Conservation (phyloP, 2,329 filamentous ascomycete species). For the Fusarium secorum region DNA sequence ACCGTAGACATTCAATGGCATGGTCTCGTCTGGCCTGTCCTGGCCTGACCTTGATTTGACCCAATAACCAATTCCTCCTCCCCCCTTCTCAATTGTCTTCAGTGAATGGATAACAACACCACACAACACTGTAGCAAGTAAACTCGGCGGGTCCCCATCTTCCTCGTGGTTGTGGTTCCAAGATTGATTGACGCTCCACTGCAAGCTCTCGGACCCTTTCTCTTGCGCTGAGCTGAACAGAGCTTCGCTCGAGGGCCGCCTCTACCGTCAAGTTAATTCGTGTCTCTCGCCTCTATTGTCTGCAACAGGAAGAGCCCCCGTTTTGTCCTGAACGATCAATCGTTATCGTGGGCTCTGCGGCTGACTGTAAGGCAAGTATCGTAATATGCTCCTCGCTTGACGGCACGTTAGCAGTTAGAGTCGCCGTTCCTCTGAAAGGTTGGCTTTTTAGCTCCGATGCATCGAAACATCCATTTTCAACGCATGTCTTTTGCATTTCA, state of each 20-base stretch:
- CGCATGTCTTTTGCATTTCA: not conserved
- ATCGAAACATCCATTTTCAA: not conserved
- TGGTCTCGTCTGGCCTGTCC: not conserved
- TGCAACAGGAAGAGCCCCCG: conserved; percentile 23
- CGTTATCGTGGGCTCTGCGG: conserved; percentile 5
- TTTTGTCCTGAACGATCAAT: conserved; percentile 7
- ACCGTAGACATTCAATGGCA: conserved; percentile 5
- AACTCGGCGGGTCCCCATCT: conserved; percentile 15
- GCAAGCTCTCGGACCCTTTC: conserved; percentile 30
- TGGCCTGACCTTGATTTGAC: conserved; percentile 8
- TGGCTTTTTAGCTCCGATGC: not conserved
- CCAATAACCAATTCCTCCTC: not conserved
- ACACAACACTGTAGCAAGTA: not conserved
- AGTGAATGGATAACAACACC: conserved; percentile 1
- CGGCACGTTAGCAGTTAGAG: conserved; percentile 9
- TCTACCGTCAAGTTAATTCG: conserved; percentile 2
- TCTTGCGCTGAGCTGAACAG: conserved; percentile 17
- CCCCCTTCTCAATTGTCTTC: conserved; percentile 5
- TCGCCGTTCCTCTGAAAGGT: conserved; percentile 3
- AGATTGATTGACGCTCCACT: conserved; percentile 26
- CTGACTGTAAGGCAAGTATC: conserved; percentile 12
- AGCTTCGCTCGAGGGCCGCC: not conserved
- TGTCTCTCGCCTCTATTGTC: conserved; percentile 15
- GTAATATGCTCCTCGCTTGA: conserved; percentile 10
- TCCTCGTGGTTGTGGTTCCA: conserved; percentile 16